These are phyloP conservation scores for Coniosporium tulheliwenetii DNA, from an alignment of 2,329 filamentous ascomycete species.

Conservation along the genomic window DNA sequence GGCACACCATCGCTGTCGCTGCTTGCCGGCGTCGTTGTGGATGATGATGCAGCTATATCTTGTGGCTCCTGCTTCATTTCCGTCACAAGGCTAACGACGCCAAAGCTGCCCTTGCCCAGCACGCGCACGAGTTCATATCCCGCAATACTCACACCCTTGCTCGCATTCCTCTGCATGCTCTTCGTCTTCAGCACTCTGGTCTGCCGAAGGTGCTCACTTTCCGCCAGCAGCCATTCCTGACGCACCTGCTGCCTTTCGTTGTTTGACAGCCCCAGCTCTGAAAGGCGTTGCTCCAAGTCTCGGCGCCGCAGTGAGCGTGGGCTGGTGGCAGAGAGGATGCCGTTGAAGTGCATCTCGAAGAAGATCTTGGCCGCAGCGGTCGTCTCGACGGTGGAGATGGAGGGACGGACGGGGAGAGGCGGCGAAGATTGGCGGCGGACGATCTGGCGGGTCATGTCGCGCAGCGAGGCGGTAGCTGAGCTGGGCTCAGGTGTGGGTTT, in stretches of 20 bases:
- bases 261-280: conserved; percentile 35
- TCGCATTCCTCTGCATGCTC: conserved; percentile 30
- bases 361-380: conserved; percentile 71
- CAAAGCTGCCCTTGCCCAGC: conserved; percentile 87
- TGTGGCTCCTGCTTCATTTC: conserved; percentile 26
- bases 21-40: neutral
- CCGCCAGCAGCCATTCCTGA: conserved; percentile 45
- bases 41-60: neutral
- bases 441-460: too few species aligned
- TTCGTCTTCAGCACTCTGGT: conserved; percentile 52
- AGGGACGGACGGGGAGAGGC: conserved; percentile 10
- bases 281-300: conserved; percentile 49
- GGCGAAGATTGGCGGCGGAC: too few species aligned
- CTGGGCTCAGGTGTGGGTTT: too few species aligned
- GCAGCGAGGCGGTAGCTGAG: too few species aligned
- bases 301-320: conserved; percentile 45
- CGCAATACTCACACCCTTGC: conserved; percentile 37
- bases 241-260: conserved; percentile 40
- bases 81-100: conserved; percentile 72
- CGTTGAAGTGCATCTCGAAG: conserved; percentile 71
- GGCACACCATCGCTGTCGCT: conserved; percentile 5
- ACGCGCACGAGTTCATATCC: conserved; percentile 72
- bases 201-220: conserved; percentile 62
- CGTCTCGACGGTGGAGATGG: conserved; percentile 53
- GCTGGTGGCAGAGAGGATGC: conserved; percentile 41